Conservation (phyloP, 305 asterid species). For the Striga hermonthica region DNA sequence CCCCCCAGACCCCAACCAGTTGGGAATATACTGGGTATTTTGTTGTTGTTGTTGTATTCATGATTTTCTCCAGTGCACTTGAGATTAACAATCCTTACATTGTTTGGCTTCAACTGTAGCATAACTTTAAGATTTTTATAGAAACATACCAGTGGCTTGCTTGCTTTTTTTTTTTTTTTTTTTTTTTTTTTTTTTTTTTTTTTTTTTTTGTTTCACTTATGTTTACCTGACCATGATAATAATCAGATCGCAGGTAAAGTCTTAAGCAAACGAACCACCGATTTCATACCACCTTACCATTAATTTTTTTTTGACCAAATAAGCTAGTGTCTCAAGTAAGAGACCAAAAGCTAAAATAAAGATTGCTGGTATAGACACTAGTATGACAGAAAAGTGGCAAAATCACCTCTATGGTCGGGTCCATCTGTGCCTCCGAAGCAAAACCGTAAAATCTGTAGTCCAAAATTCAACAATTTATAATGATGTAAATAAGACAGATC, state of each 20-base stretch:
- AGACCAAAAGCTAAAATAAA: constrained; percentile 19
- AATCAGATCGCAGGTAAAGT: neutral
- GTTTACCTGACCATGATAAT: neutral
- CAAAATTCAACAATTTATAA: constrained; percentile 30
- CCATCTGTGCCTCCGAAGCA: constrained; percentile 96
- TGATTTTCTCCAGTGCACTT: constrained; percentile 11
- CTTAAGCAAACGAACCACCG: neutral
- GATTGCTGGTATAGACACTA: neutral
- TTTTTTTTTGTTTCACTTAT: no score
- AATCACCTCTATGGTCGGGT: constrained; percentile 85
- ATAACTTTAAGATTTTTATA: neutral
- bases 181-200: no score
- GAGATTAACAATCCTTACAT: constrained; percentile 5
- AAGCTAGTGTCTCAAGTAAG: constrained; percentile 15
- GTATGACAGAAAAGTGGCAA: constrained; percentile 15
- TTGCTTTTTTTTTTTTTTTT: no score
- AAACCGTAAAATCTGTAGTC: constrained; percentile 79
- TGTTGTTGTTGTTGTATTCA: no score
- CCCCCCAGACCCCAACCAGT: no score
- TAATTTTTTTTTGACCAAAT: constrained; percentile 11
- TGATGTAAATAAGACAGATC: constrained; percentile 14
- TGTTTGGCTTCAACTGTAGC: constrained; percentile 6
- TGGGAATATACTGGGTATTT: no score
- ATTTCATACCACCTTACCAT: constrained; percentile 14
- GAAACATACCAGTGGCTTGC: no score